phyloP scores from a whole-genome alignment of 257 asterid genomes.

The Datura wrightii region DNA sequence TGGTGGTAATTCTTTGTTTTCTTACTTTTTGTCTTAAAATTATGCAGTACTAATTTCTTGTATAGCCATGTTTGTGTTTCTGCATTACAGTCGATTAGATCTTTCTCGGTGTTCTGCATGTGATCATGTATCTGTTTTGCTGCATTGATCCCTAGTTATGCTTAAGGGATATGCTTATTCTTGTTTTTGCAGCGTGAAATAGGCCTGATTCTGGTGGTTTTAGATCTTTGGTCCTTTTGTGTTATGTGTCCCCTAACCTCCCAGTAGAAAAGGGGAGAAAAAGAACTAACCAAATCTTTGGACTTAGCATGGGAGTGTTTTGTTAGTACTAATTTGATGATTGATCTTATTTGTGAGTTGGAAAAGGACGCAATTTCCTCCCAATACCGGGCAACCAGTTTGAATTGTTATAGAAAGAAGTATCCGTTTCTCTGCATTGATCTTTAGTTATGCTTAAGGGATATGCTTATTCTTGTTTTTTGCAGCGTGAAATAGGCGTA shows the following conservation, averaged over 20 bases:
- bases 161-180: not conserved
- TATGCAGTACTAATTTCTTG: not conserved
- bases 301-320: not conserved
- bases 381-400: not conserved
- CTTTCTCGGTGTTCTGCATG: conserved; percentile 13
- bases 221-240: not conserved
- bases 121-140: conserved; percentile 5
- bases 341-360: not conserved
- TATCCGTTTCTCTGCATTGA: too few relatives aligned
- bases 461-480: not conserved
- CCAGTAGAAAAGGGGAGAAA: not conserved
- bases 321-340: not conserved
- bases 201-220: not conserved
- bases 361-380: not conserved
- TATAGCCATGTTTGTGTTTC: not conserved
- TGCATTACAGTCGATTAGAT: not conserved
- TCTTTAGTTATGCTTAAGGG: not conserved
- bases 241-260: not conserved
- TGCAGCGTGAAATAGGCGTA: not conserved
- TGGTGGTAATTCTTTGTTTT: not conserved
- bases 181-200: not conserved
- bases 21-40: too few relatives aligned
- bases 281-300: not conserved
- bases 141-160: not conserved
- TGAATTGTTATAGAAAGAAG: not conserved